Evolutionary conservation across 768 basidiomycete genomes (phyloP), one percentile per base, ranked within the genome.

Genomic region (Hysterangium stoloniferum): DNA sequence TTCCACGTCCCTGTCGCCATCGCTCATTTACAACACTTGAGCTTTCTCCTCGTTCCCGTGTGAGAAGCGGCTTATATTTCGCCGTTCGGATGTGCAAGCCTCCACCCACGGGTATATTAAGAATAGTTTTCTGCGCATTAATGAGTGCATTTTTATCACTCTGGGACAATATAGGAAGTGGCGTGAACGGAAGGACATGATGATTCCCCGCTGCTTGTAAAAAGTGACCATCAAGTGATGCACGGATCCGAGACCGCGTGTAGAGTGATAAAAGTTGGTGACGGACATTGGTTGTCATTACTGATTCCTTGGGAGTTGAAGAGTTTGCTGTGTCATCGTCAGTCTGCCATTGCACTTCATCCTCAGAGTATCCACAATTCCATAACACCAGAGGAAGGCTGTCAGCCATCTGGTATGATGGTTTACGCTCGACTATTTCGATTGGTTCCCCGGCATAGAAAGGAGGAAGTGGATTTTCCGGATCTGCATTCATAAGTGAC

Each of bases 371-470:
- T 1, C 72, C 79, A 60, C 92, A 94, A 22, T 89, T 83, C 86
- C 92, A 95, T 12, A 98, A 78, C 66, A 97, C 77, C 33, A 99
- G 77, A 1, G 95, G 94, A 0, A 96, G 72, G 1, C 79, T 84
- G 57, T 94, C 86, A 6, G 93, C 92, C 88, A 98, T 98, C 58
- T 86, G 83, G 62, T 97, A 98, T 42, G 80, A 78, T 2, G 95
- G 95, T 63, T 93, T 94, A 45, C 76, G 65, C 51, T 78, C 72
- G 24, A 91, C 75, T 13, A 81, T 62, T 32, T 76, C 68, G 11
- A 73, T 66, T 15, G 58, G 54, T 35, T 64, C 61, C 31, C 67
- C 71, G 2, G 61, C 63, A 24, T 60, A 66, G 22, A 52, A 64
- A 0, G 64, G 61, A 5, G 61, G 60, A 53, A 76, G 71, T 15